Conservation (phyloP, 108 stramenopile genomes). For the Mediolabrus comicus region DNA sequence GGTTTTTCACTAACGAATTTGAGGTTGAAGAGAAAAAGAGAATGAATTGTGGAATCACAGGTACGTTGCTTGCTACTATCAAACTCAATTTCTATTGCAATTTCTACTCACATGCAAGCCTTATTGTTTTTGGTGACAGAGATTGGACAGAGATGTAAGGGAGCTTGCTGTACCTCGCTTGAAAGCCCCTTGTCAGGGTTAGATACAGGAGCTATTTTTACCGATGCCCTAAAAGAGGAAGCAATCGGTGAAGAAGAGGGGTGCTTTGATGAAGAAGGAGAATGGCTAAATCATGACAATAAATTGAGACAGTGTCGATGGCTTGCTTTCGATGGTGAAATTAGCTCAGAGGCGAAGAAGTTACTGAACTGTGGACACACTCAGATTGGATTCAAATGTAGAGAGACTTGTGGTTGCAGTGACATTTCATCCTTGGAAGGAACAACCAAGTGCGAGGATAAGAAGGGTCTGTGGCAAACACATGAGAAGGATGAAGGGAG, state of each 20-base stretch:
- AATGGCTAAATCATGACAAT: neutral
- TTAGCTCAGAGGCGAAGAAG: conserved; percentile 23
- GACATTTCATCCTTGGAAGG: neutral
- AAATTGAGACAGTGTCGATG: conserved; percentile 18
- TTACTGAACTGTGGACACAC: conserved; percentile 31
- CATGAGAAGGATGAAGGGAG: too few species aligned
- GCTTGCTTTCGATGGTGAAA: conserved; percentile 25
- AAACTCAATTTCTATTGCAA: too few species aligned
- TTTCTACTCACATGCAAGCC: too few species aligned
- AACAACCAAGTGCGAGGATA: neutral
- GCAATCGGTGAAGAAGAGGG: neutral
- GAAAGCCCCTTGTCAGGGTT: neutral
- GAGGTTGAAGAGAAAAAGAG: neutral
- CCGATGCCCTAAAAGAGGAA: neutral
- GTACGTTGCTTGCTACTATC: too few species aligned
- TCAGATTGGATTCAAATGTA: conserved; percentile 36
- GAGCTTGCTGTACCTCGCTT: neutral
- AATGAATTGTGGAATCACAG: neutral
- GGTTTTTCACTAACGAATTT: neutral
- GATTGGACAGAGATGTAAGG: neutral
- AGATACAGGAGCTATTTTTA: neutral
- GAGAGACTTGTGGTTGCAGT: conserved; percentile 22
- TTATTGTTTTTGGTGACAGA: too few species aligned
- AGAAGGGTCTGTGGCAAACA: too few species aligned
- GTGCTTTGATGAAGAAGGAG: neutral